Percentiles rank a stretch among this genome's conserved stretches.
These are phyloP conservation scores for Colletotrichum sidae DNA, from an alignment of 2,329 filamentous ascomycete genomes.

Conservation along the genomic window DNA sequence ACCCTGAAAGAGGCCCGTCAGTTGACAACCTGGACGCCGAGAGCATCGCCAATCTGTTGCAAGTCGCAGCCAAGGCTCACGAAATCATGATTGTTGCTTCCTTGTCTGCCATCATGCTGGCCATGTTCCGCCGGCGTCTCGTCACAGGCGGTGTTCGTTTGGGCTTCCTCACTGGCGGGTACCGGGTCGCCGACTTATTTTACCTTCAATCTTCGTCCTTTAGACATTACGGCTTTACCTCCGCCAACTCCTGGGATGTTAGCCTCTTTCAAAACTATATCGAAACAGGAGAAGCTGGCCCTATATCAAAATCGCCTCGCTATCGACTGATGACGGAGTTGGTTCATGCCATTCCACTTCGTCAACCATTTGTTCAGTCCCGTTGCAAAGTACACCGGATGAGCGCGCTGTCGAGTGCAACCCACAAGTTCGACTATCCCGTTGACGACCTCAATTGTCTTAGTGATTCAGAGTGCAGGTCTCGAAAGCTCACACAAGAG, in stretches of 20 bases:
- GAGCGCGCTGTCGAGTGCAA: neutral
- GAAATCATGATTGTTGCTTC: conserved; percentile 21
- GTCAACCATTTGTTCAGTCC: conserved; percentile 21
- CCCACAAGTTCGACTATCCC: neutral
- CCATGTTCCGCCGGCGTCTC: conserved; percentile 5
- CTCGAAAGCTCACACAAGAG: no score
- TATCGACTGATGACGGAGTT: neutral
- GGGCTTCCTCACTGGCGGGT: conserved; percentile 24
- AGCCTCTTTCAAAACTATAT: neutral
- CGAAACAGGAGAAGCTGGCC: neutral
- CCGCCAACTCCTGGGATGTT: neutral
- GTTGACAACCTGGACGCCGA: neutral
- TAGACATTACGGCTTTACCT: conserved; percentile 1
- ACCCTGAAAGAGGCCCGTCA: neutral
- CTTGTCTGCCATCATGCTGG: conserved; percentile 3
- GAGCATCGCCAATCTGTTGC: conserved; percentile 14
- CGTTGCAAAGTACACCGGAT: conserved; percentile 9
- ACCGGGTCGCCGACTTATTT: conserved; percentile 24
- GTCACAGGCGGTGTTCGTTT: conserved; percentile 10
- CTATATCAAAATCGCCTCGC: neutral
- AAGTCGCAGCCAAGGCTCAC: conserved; percentile 21
- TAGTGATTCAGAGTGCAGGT: neutral
- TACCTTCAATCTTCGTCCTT: conserved; percentile 13
- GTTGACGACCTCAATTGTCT: conserved; percentile 9
- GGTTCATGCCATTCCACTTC: neutral